A percentile compares a stretch with the other conserved stretches of the same genome.
Conservation (phyloP, 23 red algal species). For the Gracilariopsis chorda region DNA sequence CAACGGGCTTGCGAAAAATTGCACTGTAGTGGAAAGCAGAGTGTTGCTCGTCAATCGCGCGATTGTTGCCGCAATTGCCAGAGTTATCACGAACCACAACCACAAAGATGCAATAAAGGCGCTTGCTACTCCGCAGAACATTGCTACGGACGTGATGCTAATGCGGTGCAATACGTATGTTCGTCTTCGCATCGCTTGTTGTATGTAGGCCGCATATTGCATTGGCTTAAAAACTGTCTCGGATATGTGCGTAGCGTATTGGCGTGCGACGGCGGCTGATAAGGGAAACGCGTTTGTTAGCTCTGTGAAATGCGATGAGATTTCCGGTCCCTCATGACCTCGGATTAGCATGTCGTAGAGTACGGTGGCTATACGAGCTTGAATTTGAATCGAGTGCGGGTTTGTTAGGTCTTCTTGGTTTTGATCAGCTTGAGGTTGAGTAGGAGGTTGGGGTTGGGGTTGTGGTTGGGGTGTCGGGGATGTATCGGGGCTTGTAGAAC, state of each 20-base stretch:
- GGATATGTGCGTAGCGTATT: constrained; percentile 18
- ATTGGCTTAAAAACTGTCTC: constrained; percentile 3
- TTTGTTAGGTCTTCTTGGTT: background rate
- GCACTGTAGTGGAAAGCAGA: background rate
- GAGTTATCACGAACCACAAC: constrained; percentile 34
- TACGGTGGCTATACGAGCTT: constrained; percentile 41
- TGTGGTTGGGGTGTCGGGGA: too few species aligned
- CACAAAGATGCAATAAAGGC: constrained; percentile 5
- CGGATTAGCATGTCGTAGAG: constrained; percentile 45
- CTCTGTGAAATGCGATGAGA: background rate
- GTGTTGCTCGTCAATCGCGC: background rate
- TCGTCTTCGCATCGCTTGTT: background rate
- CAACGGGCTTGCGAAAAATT: constrained; percentile 10
- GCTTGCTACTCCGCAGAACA: constrained; percentile 33
- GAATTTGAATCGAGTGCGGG: background rate
- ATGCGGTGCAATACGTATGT: background rate
- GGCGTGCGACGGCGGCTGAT: constrained; percentile 4
- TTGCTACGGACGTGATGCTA: constrained; percentile 24
- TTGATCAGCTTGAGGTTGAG: background rate
- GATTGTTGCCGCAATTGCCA: constrained; percentile 30
- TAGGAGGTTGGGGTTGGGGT: background rate
- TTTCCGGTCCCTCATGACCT: background rate
- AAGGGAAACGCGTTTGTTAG: constrained; percentile 10
- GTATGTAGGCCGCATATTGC: background rate
- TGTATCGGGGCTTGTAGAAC: background rate